A percentile compares a stretch with the other conserved stretches of the same genome.
These are phyloP conservation scores for Fusarium continuum DNA, from an alignment of 2,329 filamentous ascomycete species.

Conservation along the genomic window DNA sequence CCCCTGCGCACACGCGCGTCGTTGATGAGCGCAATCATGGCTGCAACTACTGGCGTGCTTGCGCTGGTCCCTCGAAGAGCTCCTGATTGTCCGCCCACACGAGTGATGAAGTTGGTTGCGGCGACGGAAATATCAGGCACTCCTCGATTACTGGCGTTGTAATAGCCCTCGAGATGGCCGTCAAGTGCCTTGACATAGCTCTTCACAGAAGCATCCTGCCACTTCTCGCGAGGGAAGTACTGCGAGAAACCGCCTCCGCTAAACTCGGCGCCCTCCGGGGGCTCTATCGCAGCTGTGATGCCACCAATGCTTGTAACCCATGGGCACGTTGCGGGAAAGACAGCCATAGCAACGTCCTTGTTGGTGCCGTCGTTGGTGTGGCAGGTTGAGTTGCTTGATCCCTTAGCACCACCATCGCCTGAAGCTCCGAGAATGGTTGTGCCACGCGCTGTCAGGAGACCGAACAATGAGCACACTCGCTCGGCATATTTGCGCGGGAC, in stretches of 20 bases:
- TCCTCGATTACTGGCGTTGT: constrained; percentile 57
- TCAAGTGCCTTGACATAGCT: constrained; percentile 54
- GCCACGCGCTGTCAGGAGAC: constrained; percentile 62
- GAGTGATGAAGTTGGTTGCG: constrained; percentile 63
- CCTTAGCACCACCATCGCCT: constrained; percentile 61
- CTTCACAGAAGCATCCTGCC: constrained; percentile 55
- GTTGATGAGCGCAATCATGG: constrained; percentile 64
- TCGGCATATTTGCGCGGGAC: constrained; percentile 62
- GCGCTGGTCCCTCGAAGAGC: constrained; percentile 58
- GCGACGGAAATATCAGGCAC: constrained; percentile 64
- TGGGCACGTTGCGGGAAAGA: constrained; percentile 73
- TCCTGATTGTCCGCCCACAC: constrained; percentile 42
- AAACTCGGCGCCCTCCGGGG: constrained; percentile 55
- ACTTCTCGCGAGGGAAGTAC: constrained; percentile 57
- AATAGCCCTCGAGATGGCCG: constrained; percentile 55
- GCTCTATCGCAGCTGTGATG: constrained; percentile 52
- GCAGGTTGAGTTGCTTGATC: constrained; percentile 60
- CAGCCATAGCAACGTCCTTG: constrained; percentile 64
- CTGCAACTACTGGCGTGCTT: constrained; percentile 63
- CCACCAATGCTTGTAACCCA: constrained; percentile 75
- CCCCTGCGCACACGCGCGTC: constrained; percentile 60
- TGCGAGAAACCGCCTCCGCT: constrained; percentile 63
- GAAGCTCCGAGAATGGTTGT: constrained; percentile 60
- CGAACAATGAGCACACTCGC: constrained; percentile 63
- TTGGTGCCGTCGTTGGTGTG: constrained; percentile 66